phyloP scores from a whole-genome alignment of 257 asterid species.

The Eustoma russellianum region DNA sequence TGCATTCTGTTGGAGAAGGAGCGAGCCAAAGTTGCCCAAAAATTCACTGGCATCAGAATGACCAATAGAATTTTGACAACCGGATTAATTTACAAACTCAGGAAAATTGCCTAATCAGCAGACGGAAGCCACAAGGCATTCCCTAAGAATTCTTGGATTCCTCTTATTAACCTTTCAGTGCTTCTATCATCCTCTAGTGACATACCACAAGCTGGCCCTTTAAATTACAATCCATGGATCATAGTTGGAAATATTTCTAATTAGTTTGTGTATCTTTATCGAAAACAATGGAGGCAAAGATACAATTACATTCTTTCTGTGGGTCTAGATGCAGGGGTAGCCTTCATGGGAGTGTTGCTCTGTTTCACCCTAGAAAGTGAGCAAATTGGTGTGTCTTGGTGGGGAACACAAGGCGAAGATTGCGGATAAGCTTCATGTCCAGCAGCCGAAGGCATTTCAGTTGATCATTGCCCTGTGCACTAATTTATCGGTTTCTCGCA shows the following conservation, averaged over 20 bases:
- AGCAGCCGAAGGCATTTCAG: conserved; percentile 36
- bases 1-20: conserved; percentile 13
- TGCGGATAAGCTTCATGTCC: conserved; percentile 55
- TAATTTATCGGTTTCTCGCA: no score
- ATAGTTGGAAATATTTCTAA: conserved; percentile 29
- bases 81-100: no score
- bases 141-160: conserved; percentile 35
- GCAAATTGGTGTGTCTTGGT: conserved; percentile 25
- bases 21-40: no score
- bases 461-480: conserved; percentile 27
- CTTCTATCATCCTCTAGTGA: conserved; percentile 31
- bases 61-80: no score
- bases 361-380: conserved; percentile 22
- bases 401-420: conserved; percentile 48
- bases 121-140: conserved; percentile 20
- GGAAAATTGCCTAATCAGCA: no score
- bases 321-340: conserved; percentile 55
- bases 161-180: conserved; percentile 35
- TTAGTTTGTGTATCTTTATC: conserved; percentile 25
- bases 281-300: conserved; percentile 40
- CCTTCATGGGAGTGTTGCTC: conserved; percentile 30
- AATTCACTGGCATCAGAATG: no score
- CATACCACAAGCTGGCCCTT: conserved; percentile 54
- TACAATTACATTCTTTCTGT: conserved; percentile 51
- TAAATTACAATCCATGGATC: conserved; percentile 52